Evolutionary conservation across 192 early-diverging fungal species (phyloP).

Genomic region (Endogone sp.): DNA sequence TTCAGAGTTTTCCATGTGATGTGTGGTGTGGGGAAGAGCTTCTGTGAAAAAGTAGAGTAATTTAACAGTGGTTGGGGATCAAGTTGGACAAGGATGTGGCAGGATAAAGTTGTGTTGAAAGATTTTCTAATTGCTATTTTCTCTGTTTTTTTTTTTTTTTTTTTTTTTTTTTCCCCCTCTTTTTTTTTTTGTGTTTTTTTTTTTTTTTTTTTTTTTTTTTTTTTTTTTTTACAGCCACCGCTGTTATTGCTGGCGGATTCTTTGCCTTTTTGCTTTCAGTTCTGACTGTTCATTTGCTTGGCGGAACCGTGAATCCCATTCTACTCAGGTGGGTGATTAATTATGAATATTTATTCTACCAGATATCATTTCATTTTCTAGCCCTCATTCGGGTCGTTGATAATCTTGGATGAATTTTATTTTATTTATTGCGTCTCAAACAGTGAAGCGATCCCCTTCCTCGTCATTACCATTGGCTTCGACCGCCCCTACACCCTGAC

Average conservation of each 20-base stretch:
- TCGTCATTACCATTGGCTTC: conserved; percentile 87
- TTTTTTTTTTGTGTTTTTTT: conserved; percentile 7
- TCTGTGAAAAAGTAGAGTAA: no score
- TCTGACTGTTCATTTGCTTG: conserved; percentile 62
- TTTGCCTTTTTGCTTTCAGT: conserved; percentile 76
- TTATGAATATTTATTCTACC: conserved; percentile 5
- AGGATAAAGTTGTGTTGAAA: background rate
- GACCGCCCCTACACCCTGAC: conserved; percentile 84
- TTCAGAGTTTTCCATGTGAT: no score
- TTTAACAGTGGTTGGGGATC: no score
- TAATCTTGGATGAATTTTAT: background rate
- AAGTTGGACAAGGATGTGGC: no score
- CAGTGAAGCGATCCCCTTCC: conserved; percentile 85
- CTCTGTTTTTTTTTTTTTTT: no score
- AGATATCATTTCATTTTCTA: no score
- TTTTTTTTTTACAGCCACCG: conserved; percentile 38
- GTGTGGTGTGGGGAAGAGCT: no score
- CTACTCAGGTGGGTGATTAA: conserved; percentile 46
- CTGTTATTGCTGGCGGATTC: conserved; percentile 66
- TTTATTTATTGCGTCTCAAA: background rate
- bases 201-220: conserved; percentile 10
- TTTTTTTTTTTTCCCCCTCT: conserved; percentile 4
- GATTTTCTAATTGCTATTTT: no score
- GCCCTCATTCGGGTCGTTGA: no score
- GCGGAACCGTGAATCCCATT: conserved; percentile 64